A percentile compares a stretch with the other conserved stretches of the same genome.
Evolutionary conservation across 179 eudicot species (phyloP).

Genomic region (Carnegiea gigantea): DNA sequence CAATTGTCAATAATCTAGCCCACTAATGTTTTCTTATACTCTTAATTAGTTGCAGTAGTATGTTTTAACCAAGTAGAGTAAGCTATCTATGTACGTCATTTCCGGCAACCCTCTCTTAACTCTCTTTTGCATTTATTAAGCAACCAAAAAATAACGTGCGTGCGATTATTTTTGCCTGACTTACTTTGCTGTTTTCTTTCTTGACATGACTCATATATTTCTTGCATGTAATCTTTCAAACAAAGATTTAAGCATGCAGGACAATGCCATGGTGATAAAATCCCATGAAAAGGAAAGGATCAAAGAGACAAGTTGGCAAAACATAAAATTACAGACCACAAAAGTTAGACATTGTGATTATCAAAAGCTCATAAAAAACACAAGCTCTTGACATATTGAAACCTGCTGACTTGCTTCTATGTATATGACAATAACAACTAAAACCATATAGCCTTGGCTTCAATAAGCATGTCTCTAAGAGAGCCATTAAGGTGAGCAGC

Average conservation of each 20-base stretch:
- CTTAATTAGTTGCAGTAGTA: too few species aligned
- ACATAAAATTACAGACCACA: background rate
- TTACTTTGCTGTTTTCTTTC: too few species aligned
- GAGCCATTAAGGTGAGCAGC: conserved; percentile 8
- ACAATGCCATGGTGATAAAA: background rate
- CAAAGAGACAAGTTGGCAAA: background rate
- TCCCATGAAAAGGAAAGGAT: background rate
- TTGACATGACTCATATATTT: background rate
- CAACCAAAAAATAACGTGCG: too few species aligned
- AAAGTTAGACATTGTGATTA: background rate
- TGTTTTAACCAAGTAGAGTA: too few species aligned
- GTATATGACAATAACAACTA: background rate
- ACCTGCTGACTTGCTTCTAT: background rate
- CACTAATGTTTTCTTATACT: too few species aligned
- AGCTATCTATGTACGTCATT: too few species aligned
- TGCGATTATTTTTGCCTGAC: too few species aligned
- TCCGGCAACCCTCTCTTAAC: too few species aligned
- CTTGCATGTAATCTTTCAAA: background rate
- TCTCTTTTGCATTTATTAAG: too few species aligned
- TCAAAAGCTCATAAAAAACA: conserved; percentile 7
- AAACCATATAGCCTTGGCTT: conserved; percentile 4
- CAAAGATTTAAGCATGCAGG: background rate
- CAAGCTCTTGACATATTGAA: background rate
- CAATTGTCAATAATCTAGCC: too few species aligned
- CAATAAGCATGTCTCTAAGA: conserved; percentile 5